These are phyloP conservation scores for Haematococcus lacustris DNA, from an alignment of 139 green algal genomes.

Conservation along the genomic window DNA sequence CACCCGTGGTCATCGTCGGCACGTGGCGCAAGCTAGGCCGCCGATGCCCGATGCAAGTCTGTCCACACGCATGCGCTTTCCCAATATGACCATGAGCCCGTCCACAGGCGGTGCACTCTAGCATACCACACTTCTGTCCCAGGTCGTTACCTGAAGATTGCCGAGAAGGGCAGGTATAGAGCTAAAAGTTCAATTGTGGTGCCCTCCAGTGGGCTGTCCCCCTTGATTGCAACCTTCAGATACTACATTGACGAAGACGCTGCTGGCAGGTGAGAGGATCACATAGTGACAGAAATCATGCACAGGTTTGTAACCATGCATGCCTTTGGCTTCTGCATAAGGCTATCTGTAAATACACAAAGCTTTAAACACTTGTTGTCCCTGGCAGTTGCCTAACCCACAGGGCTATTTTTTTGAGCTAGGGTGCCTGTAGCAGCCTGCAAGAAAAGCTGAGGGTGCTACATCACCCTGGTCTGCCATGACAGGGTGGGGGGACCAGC, in stretches of 20 bases:
- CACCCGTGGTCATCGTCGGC: too few relatives aligned
- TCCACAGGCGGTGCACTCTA: background rate
- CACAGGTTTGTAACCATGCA: too few relatives aligned
- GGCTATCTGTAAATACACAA: too few relatives aligned
- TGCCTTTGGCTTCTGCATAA: too few relatives aligned
- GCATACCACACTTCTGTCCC: background rate
- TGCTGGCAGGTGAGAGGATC: background rate
- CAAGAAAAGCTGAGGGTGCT: too few relatives aligned
- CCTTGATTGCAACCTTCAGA: background rate
- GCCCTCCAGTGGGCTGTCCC: background rate
- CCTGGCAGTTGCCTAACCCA: background rate
- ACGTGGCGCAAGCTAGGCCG: too few relatives aligned
- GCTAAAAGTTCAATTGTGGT: background rate
- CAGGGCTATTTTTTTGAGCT: background rate
- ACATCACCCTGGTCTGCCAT: background rate
- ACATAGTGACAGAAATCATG: background rate
- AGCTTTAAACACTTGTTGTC: background rate
- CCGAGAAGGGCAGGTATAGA: conserved; percentile 23
- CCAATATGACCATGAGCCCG: too few relatives aligned
- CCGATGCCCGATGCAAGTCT: too few relatives aligned
- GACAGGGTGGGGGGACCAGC: conserved; percentile 8
- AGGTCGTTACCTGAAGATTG: conserved; percentile 24
- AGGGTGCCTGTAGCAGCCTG: background rate
- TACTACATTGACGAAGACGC: too few relatives aligned
- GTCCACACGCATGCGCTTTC: too few relatives aligned